Evolutionary conservation across 2,329 filamentous ascomycete genomes (phyloP), one percentile per base, ranked within the genome.

Genomic region (Aspergillus hortae): DNA sequence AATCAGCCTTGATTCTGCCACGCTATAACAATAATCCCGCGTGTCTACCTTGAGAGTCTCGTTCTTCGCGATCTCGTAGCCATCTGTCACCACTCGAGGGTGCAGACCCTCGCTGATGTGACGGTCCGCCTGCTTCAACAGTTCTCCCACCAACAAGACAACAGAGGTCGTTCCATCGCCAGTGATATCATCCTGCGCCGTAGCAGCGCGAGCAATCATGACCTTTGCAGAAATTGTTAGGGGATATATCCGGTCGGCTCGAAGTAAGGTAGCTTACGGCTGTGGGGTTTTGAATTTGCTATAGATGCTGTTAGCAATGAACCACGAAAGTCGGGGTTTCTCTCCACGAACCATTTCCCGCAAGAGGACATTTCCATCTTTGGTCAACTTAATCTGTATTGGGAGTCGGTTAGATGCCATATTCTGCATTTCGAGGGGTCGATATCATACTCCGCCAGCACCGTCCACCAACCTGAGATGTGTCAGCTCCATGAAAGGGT

Each of bases 131-230:
- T 99, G 94, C 82, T 97, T 99, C 69, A 99, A 77, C 55, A 99
- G 84, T 79, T 99, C 94, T 72, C 94, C 94, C 47, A 99, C 92
- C 71, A 97, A 77, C 64, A 99, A 78, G 48, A 99, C 94, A 27
- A 96, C 92, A 44, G 91, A 96, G 40, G 94, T 99, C 64, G 94
- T 99, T 67, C 94, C 94, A 73, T 99, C 94, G 67, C 94, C 94
- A 64, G 90, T 95, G 64, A 99, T 99, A 67, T 99, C 94, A 73
- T 99, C 94, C 73, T 99, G 92, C 61, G 94, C 94, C 35, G 94
- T 99, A 52, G 94, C 94, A 66, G 92, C 91, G 68, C 85, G 77
- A 56, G 85, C 85, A 66, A 87, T 87, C 82, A 87, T 86, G 56
- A 87, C 79, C 77, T 76, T 68, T 53, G 47, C 41, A 27, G 27